Conservation (phyloP, 2,329 filamentous ascomycete genomes). For the Orbilia quercus region DNA sequence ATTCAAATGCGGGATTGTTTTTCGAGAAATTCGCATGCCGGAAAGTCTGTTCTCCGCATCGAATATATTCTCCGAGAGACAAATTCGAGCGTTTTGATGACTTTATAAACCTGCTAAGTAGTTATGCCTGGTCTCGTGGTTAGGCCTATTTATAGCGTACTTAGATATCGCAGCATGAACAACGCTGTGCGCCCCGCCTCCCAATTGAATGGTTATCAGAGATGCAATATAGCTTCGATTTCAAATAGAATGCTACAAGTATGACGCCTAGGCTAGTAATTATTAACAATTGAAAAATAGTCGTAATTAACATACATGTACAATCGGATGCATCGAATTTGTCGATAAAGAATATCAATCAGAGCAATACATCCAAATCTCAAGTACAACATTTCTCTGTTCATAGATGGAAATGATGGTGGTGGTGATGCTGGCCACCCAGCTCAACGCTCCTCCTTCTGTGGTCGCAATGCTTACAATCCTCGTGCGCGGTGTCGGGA, state of each 20-base stretch:
- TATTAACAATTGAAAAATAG: too few species aligned
- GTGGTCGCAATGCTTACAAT: constrained; percentile 54
- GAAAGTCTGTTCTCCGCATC: too few species aligned
- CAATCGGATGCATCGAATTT: neutral
- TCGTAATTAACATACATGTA: neutral
- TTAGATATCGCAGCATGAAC: too few species aligned
- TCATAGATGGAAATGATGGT: constrained; percentile 26
- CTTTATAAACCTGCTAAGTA: too few species aligned
- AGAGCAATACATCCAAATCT: neutral
- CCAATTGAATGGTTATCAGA: too few species aligned
- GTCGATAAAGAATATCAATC: neutral
- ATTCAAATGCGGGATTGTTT: neutral
- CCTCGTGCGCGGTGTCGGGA: constrained; percentile 45
- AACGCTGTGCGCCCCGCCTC: too few species aligned
- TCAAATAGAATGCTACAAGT: constrained; percentile 22
- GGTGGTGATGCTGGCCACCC: constrained; percentile 36
- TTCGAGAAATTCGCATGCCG: too few species aligned
- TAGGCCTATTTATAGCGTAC: too few species aligned
- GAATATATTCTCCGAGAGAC: too few species aligned
- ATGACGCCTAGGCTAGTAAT: constrained; percentile 10
- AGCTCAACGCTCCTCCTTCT: constrained; percentile 43
- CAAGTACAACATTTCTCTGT: neutral
- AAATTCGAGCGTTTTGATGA: too few species aligned
- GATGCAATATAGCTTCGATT: too few species aligned
- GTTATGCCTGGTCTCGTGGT: too few species aligned